phyloP scores from a whole-genome alignment of 2,329 filamentous ascomycete genomes.

The Amylocarpus encephaloides region DNA sequence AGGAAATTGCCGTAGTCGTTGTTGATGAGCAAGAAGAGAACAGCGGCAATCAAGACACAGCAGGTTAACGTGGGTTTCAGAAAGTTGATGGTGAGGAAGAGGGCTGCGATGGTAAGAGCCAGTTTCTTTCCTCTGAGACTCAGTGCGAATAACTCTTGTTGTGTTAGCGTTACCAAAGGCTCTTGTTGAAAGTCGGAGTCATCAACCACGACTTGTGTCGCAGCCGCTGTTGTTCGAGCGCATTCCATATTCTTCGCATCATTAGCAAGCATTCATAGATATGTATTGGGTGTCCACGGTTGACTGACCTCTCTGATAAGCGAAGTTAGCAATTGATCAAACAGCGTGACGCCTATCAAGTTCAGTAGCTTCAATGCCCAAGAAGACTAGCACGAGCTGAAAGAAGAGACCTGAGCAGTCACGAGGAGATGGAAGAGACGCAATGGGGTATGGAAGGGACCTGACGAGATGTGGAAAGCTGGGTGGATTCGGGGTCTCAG shows the following conservation, averaged over 20 bases:
- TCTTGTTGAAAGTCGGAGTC: slow-evolving; percentile 17
- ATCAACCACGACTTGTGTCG: slow-evolving; percentile 14
- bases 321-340: slow-evolving; percentile 75
- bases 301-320: slow-evolving; percentile 49
- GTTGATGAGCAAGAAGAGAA: slow-evolving; percentile 44
- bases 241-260: slow-evolving; percentile 13
- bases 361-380: slow-evolving; percentile 26
- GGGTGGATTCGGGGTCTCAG: background rate
- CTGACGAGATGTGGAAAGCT: background rate
- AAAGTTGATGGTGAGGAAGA: slow-evolving; percentile 48
- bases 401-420: slow-evolving; percentile 23
- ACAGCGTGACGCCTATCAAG: slow-evolving; percentile 19
- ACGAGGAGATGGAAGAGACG: slow-evolving; percentile 14
- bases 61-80: slow-evolving; percentile 43
- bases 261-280: slow-evolving; percentile 64
- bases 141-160: slow-evolving; percentile 26
- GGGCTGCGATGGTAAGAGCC: slow-evolving; percentile 43
- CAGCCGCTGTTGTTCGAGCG: slow-evolving; percentile 10
- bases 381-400: slow-evolving; percentile 20
- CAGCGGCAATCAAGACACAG: slow-evolving; percentile 44
- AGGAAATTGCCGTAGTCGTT: slow-evolving; percentile 73
- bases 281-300: slow-evolving; percentile 60
- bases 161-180: slow-evolving; percentile 17
- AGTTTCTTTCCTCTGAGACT: slow-evolving; percentile 27
- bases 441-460: background rate